phyloP scores from a whole-genome alignment of 768 basidiomycete species.

The Lactarius vividus region DNA sequence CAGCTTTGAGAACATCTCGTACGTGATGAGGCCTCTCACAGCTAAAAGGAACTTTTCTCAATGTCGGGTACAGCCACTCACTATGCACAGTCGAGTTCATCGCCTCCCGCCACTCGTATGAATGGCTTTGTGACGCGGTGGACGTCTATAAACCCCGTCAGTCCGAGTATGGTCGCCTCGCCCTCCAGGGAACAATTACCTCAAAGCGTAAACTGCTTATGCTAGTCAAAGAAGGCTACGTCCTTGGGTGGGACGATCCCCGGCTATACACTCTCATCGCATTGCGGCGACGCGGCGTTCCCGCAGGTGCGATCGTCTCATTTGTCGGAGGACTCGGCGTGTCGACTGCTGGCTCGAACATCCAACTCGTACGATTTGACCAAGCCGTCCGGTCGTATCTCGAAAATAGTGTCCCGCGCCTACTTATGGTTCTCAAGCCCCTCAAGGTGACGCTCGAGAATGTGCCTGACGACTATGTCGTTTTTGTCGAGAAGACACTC shows the following conservation, averaged over 20 bases:
- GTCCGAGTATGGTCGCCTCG: slow-evolving; percentile 93
- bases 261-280: slow-evolving; percentile 96
- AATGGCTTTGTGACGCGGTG: slow-evolving; percentile 98
- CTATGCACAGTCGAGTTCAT: slow-evolving; percentile 97
- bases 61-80: slow-evolving; percentile 66
- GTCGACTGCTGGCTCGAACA: slow-evolving; percentile 77
- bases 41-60: slow-evolving; percentile 8
- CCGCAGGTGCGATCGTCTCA: slow-evolving; percentile 91
- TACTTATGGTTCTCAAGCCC: slow-evolving; percentile 89
- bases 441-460: slow-evolving; percentile 92
- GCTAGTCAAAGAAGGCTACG: slow-evolving; percentile 81
- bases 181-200: slow-evolving; percentile 90
- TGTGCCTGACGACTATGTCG: slow-evolving; percentile 77
- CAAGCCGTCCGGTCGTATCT: slow-evolving; percentile 85
- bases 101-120: slow-evolving; percentile 93
- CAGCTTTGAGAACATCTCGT: slow-evolving; percentile 99
- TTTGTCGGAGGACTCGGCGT: slow-evolving; percentile 96
- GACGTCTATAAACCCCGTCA: slow-evolving; percentile 96
- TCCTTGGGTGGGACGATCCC: slow-evolving; percentile 96
- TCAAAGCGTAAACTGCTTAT: slow-evolving; percentile 94
- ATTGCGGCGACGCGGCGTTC: slow-evolving; percentile 89
- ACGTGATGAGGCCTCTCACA: slow-evolving; percentile 37
- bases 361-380: slow-evolving; percentile 88
- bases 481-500: slow-evolving; percentile 84
- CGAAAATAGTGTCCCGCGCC: slow-evolving; percentile 80